These are phyloP conservation scores for Globisporangium rhizosaccharum DNA, from an alignment of 352 stramenopile genomes.

Conservation along the genomic window DNA sequence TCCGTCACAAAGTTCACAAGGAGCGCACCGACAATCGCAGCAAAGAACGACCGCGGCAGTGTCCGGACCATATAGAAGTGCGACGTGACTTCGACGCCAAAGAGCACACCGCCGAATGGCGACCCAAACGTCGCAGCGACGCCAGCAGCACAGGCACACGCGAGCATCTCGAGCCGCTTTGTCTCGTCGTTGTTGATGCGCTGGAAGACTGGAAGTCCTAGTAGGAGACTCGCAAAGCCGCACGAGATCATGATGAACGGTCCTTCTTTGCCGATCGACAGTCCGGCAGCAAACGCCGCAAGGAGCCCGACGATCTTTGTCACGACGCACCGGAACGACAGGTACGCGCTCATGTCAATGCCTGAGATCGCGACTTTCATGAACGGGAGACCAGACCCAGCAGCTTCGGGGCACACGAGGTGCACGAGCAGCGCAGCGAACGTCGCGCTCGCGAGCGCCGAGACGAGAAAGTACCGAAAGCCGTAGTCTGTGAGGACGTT, in stretches of 20 bases:
- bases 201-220: constrained; percentile 61
- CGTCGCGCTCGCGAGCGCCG: constrained; percentile 36
- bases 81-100: constrained; percentile 81
- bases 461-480: constrained; percentile 56
- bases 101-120: constrained; percentile 82
- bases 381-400: constrained; percentile 68
- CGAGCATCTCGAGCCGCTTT: constrained; percentile 80
- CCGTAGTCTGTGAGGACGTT: constrained; percentile 44
- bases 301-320: constrained; percentile 72
- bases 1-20: constrained; percentile 57
- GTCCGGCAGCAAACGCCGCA: constrained; percentile 45
- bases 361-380: constrained; percentile 83
- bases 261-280: constrained; percentile 84
- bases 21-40: constrained; percentile 66
- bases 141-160: constrained; percentile 69
- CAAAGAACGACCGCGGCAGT: constrained; percentile 75
- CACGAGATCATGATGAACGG: constrained; percentile 88
- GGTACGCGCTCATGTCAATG: constrained; percentile 72
- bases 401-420: constrained; percentile 58
- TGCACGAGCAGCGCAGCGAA: constrained; percentile 54
- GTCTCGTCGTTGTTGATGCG: constrained; percentile 76
- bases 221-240: constrained; percentile 71
- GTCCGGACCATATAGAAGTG: constrained; percentile 83
- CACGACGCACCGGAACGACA: constrained; percentile 63
- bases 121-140: constrained; percentile 85